Evolutionary conservation across 2,329 filamentous ascomycete genomes (phyloP), one percentile per base, ranked within the genome.

Genomic region (Septoria linicola): DNA sequence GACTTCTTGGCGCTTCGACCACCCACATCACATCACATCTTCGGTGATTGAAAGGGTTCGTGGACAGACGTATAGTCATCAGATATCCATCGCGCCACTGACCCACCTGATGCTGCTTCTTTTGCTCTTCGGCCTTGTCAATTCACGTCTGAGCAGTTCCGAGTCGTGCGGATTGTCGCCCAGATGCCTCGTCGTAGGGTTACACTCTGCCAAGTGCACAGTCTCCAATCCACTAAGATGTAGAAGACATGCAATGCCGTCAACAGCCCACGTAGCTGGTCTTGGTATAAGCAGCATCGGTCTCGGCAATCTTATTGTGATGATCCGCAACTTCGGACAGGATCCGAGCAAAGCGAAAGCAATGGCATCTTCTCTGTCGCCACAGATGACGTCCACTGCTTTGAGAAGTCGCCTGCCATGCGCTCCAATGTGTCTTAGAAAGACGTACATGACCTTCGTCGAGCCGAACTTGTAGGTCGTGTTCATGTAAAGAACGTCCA

Each of bases 401-500:
- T 51, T 52, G 10, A 68, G 36, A 3, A 59, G 31, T 3, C 50
- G 44, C 4, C 65, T 59, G 3, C 65, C 65, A n/a, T 51, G 51
- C n/a, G 49, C 20, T 5, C 64, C 64, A 23, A 67, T 62, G 39
- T 59, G 52, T 13, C 71, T 59, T 23, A 68, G 61, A 37, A 67
- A 68, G 23, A 78, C 69, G 55, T 73, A 75, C 2, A 78, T 75
- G 0, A 75, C 54, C 7, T 66, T 66, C 2, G 72, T 67, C 0
- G 78, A 71, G 2, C 75, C 70, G n/a, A 70, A 69, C 0, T 72
- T 67, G 68, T 78, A 80, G 3, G 58, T 69, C 58, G 76, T 74
- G 11, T 63, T 60, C 2, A 67, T 66, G 63, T 77, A 81, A 3
- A 80, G 67, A 2, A 79, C 64, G 21, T 70, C 66, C 1, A 64